phyloP scores from a whole-genome alignment of 768 basidiomycete genomes.

The Serendipita sp. region DNA sequence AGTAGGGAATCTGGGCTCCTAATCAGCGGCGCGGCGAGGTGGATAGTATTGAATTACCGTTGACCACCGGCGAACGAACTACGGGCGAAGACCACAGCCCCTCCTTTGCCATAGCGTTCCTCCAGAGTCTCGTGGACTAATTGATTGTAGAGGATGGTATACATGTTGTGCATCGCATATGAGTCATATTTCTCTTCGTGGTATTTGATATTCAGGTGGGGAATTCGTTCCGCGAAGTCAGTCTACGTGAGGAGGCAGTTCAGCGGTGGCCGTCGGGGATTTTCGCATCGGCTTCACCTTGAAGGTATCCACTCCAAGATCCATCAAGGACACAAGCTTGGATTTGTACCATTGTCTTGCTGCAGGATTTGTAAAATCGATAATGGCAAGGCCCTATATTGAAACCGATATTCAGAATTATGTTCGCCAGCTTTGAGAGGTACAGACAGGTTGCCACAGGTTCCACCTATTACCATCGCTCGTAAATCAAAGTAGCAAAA shows the following conservation, averaged over 20 bases:
- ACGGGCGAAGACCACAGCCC: conserved; percentile 56
- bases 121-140: conserved; percentile 49
- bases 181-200: conserved; percentile 50
- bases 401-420: neutral
- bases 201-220: conserved; percentile 45
- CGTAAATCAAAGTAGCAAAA: neutral
- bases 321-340: conserved; percentile 33
- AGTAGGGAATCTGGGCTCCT: neutral
- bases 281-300: conserved; percentile 23
- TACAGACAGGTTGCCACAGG: conserved; percentile 47
- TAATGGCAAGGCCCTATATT: conserved; percentile 19
- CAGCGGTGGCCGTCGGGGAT: neutral
- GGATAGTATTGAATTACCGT: conserved; percentile 17
- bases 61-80: conserved; percentile 57
- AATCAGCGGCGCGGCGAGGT: neutral
- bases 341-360: conserved; percentile 40
- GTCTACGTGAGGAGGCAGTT: conserved; percentile 22
- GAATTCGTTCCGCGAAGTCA: conserved; percentile 66
- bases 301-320: conserved; percentile 39
- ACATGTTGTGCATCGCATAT: conserved; percentile 56
- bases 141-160: conserved; percentile 53
- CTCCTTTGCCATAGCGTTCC: conserved; percentile 41
- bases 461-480: conserved; percentile 31
- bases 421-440: neutral
- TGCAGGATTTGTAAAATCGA: conserved; percentile 50